Evolutionary conservation across 2,329 filamentous ascomycete species (phyloP), one percentile per base, ranked within the genome.

Genomic region (Meredithiella fracta): DNA sequence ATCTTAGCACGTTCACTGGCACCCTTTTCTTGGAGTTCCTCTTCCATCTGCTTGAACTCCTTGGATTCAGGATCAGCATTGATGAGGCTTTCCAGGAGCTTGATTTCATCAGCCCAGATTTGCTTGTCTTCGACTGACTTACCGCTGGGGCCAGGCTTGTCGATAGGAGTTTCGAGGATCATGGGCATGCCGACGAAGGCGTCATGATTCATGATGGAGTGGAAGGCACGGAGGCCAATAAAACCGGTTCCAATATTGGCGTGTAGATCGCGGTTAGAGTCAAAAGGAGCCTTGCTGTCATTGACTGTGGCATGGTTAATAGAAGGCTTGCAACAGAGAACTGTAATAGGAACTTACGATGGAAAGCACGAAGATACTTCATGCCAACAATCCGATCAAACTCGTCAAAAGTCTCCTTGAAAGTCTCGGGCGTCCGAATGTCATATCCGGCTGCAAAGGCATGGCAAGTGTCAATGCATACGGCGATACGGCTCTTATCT

Each of bases 191-290:
- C 80, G 62, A 85, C 78, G 59, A 97, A 85, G 1, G 79, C 73
- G 25, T 76, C 72, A 64, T 88, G 81, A 67, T 97, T 97, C 74
- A 97, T 83, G 59, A 98, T 72, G 65, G 83, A 87, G 70, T 95
- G 87, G 68, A 98, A 98, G 1, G 90, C 86, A 22, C 86, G 79
- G 15, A 98, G 75, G 0, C 92, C 92, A 0, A 98, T 75, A 65
- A 94, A 98, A 1, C 92, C 92, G 0, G 89, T 94, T 25, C 92
- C 92, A 60, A 98, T 97, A 66, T 96, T 97, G 61, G 91, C 89
- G 68, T 98, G 92, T 1, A 97, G 71, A 66, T 98, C 92, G 42
- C 90, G 80, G 61, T 88, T 79, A 37, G 87, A 92, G 44, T 70
- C 74, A 29, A 94, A 73, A 0, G 92, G 91, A 0, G 90, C 88